A percentile compares a stretch with the other conserved stretches of the same genome.
These are phyloP conservation scores for Ilyonectria destructans DNA, from an alignment of 2,329 filamentous ascomycete species.

Conservation along the genomic window DNA sequence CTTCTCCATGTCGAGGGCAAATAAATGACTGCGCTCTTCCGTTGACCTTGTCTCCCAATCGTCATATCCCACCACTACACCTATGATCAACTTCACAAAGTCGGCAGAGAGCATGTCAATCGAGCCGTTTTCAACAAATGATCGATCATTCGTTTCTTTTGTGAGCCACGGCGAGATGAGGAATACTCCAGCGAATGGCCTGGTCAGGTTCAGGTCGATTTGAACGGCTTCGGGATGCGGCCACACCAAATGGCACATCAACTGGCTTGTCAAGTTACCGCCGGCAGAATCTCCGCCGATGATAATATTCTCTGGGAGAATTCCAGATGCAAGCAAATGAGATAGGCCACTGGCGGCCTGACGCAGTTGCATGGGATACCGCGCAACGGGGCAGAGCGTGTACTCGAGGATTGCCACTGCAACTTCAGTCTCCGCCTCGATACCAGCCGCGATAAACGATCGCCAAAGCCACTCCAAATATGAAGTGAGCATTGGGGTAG, in stretches of 20 bases:
- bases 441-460: conserved; percentile 9
- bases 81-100: conserved; percentile 3
- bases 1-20: conserved; percentile 27
- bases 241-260: conserved; percentile 50
- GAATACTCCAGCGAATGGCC: conserved; percentile 50
- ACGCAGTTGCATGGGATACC: conserved; percentile 48
- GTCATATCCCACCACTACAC: background rate
- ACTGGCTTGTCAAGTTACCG: conserved; percentile 51
- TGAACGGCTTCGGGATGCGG: conserved; percentile 39
- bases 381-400: conserved; percentile 46
- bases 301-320: conserved; percentile 45
- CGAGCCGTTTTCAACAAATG: conserved; percentile 17
- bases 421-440: conserved; percentile 17
- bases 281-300: conserved; percentile 55
- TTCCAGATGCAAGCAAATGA: conserved; percentile 41
- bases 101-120: conserved; percentile 29
- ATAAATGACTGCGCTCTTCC: conserved; percentile 1
- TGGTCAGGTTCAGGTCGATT: conserved; percentile 41
- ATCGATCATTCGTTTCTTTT: conserved; percentile 6
- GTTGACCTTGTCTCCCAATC: background rate
- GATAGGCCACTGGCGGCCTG: conserved; percentile 47
- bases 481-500: background rate
- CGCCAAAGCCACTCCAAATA: conserved; percentile 3
- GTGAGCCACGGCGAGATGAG: conserved; percentile 50
- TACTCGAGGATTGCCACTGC: conserved; percentile 52